These are phyloP conservation scores for Populus ilicifolia DNA, from an alignment of 345 rosid genomes.

Conservation along the genomic window DNA sequence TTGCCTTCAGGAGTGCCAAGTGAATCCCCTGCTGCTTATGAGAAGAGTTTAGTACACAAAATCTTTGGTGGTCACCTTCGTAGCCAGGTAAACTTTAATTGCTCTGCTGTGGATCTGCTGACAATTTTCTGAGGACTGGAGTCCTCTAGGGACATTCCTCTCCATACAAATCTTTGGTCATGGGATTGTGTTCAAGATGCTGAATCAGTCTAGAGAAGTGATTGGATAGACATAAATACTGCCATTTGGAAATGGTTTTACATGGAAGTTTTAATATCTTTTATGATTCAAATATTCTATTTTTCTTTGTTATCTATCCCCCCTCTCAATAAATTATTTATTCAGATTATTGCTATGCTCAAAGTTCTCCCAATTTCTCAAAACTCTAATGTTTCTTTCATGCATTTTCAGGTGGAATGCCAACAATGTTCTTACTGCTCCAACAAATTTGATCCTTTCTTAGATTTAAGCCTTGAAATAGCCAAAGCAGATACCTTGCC, in stretches of 20 bases:
- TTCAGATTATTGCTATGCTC: neutral
- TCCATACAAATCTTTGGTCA: neutral
- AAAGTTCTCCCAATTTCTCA: neutral
- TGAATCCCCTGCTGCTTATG: conserved; percentile 84
- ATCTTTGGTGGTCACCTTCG: conserved; percentile 93
- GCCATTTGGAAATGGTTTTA: neutral
- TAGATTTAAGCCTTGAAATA: conserved; percentile 89
- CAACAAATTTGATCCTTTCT: conserved; percentile 80
- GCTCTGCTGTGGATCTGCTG: neutral
- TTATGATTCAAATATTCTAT: neutral
- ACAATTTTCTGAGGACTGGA: neutral
- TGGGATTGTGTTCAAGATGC: neutral
- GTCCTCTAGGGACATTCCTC: neutral
- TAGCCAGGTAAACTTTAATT: conserved; percentile 60
- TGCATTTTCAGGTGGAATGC: conserved; percentile 60
- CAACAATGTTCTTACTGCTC: conserved; percentile 71
- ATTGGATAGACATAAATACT: neutral
- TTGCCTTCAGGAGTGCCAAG: conserved; percentile 89
- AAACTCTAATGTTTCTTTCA: neutral
- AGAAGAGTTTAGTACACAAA: conserved; percentile 88
- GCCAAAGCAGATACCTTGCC: conserved; percentile 70
- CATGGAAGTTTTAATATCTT: neutral
- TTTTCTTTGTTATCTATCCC: neutral
- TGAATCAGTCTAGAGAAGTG: neutral
- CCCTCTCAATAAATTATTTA: neutral